phyloP scores from a whole-genome alignment of 2,329 filamentous ascomycete genomes.

The Gnomoniopsis smithogilvyi region DNA sequence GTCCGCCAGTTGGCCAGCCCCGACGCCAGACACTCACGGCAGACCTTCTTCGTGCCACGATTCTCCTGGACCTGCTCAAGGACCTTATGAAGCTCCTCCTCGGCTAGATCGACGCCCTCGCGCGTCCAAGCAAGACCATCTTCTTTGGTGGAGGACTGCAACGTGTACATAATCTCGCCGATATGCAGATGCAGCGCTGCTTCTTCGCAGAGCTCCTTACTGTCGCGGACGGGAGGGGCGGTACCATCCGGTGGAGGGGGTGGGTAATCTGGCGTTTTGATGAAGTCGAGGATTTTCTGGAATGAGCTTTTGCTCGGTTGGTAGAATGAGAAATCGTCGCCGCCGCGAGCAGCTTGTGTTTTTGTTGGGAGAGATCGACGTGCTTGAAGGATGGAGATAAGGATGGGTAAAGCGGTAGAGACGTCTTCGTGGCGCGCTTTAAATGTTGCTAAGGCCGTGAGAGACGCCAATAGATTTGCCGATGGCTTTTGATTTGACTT shows the following conservation, averaged over 20 bases:
- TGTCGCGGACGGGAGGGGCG: slow-evolving; percentile 59
- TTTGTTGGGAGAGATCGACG: slow-evolving; percentile 56
- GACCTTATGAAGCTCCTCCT: slow-evolving; percentile 58
- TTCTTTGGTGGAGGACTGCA: slow-evolving; percentile 50
- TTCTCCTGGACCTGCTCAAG: slow-evolving; percentile 27
- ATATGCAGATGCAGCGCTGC: slow-evolving; percentile 86
- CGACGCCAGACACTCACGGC: slow-evolving; percentile 72
- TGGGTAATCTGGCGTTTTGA: slow-evolving; percentile 62
- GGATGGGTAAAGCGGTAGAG: slow-evolving; percentile 71
- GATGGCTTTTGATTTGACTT: slow-evolving; percentile 53
- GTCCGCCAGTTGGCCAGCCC: slow-evolving; percentile 78
- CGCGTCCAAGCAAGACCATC: slow-evolving; percentile 86
- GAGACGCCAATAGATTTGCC: slow-evolving; percentile 68
- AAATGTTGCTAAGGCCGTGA: slow-evolving; percentile 77
- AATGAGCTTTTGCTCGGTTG: slow-evolving; percentile 10
- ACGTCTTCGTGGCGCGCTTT: slow-evolving; percentile 68
- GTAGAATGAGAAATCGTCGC: background rate
- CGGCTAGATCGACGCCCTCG: slow-evolving; percentile 79
- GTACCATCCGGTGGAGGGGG: slow-evolving; percentile 68
- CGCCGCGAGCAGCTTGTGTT: slow-evolving; percentile 13
- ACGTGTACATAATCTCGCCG: slow-evolving; percentile 85
- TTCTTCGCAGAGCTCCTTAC: slow-evolving; percentile 74
- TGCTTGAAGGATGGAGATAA: slow-evolving; percentile 79
- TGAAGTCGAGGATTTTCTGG: slow-evolving; percentile 23
- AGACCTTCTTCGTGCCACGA: slow-evolving; percentile 53